Evolutionary conservation across 495 filamentous ascomycete genomes (phyloP).

Genomic region (Rostrohypoxylon terebratum): DNA sequence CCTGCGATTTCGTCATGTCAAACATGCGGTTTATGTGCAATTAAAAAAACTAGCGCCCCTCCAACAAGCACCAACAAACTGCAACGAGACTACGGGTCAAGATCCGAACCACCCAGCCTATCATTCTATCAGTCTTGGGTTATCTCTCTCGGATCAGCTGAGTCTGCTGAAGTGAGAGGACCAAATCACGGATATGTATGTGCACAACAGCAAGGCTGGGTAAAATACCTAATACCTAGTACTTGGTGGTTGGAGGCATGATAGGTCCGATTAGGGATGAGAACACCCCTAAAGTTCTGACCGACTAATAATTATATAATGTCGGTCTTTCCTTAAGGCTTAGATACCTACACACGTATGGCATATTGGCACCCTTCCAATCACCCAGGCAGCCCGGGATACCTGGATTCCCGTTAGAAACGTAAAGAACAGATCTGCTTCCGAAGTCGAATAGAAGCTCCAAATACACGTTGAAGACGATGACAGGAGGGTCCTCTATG

Average conservation of each 20-base stretch:
- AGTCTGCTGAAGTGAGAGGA: background rate
- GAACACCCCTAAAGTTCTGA: background rate
- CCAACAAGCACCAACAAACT: conserved; percentile 8
- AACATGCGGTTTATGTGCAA: conserved; percentile 36
- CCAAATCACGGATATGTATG: background rate
- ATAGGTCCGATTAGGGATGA: conserved; percentile 34
- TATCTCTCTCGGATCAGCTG: conserved; percentile 7
- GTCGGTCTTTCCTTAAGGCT: background rate
- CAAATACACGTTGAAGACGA: conserved; percentile 22
- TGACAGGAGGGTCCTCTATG: conserved; percentile 30
- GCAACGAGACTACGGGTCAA: conserved; percentile 16
- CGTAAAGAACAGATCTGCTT: conserved; percentile 17
- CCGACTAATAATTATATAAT: conserved; percentile 20
- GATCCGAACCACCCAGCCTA: background rate
- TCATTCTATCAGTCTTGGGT: background rate
- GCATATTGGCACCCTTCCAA: background rate
- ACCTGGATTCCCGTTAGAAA: background rate
- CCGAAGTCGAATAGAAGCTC: conserved; percentile 21
- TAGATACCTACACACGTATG: background rate
- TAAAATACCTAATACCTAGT: no score
- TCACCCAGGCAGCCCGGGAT: background rate
- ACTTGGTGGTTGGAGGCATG: background rate
- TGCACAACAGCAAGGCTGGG: conserved; percentile 11
- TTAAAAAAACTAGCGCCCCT: conserved; percentile 16
- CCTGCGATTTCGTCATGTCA: conserved; percentile 34